Percentiles rank a stretch among this genome's conserved stretches.
Conservation (phyloP, 768 basidiomycete species). For the Tulasnella sp. region DNA sequence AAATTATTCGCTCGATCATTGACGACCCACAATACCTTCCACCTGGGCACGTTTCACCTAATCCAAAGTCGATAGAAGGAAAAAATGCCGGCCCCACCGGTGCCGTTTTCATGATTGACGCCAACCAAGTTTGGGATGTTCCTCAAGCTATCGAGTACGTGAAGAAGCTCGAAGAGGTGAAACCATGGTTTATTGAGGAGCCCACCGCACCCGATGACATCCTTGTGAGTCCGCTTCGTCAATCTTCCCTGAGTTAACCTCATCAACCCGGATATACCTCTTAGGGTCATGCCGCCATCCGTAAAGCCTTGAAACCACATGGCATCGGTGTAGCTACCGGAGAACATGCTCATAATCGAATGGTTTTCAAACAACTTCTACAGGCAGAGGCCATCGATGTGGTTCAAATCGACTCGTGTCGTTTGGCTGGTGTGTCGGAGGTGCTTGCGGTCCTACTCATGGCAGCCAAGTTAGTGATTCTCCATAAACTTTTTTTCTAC, state of each 20-base stretch:
- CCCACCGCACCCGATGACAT: slow-evolving; percentile 88
- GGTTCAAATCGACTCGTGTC: slow-evolving; percentile 88
- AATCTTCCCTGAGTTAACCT: not conserved
- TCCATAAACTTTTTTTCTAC: too few relatives aligned
- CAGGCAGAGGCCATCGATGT: slow-evolving; percentile 86
- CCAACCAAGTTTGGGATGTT: slow-evolving; percentile 96
- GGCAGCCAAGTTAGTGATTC: slow-evolving; percentile 69
- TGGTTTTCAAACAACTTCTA: slow-evolving; percentile 90
- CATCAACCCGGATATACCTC: not conserved
- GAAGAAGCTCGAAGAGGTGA: slow-evolving; percentile 58
- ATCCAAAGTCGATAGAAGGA: slow-evolving; percentile 54
- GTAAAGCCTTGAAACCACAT: slow-evolving; percentile 60
- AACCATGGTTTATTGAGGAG: slow-evolving; percentile 95
- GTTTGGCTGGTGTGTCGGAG: slow-evolving; percentile 86
- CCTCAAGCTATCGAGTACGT: slow-evolving; percentile 87
- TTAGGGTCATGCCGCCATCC: slow-evolving; percentile 59
- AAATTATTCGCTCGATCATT: slow-evolving; percentile 85
- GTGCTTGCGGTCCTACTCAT: slow-evolving; percentile 81
- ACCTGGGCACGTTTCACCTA: slow-evolving; percentile 39
- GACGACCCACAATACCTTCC: slow-evolving; percentile 82
- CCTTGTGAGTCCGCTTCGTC: slow-evolving; percentile 31
- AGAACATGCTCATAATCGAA: slow-evolving; percentile 88
- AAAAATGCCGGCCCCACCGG: slow-evolving; percentile 96
- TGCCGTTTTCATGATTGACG: slow-evolving; percentile 91
- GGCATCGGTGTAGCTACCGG: slow-evolving; percentile 88